Evolutionary conservation across 2,329 filamentous ascomycete species (phyloP), one percentile per base, ranked within the genome.

Genomic region (Pseudomassariella vexata): DNA sequence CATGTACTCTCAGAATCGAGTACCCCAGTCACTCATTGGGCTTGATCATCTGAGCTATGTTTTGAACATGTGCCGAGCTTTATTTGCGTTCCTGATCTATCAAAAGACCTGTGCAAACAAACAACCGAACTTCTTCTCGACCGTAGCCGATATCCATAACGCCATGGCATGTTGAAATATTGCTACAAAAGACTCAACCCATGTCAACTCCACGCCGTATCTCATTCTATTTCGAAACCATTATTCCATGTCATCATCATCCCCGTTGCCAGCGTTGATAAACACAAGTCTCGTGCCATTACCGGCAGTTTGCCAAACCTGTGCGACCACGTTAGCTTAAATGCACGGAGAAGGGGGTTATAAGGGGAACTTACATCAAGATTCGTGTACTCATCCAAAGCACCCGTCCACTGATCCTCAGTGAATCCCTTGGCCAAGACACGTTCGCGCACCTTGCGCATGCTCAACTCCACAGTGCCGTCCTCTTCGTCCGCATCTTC

Each of bases 361-460:
- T 24, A 21, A 29, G 3, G 17, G 34, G 52, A 44, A 82, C 89
- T 86, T 68, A 96, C 92, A 67, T 95, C 85, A 39, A 94, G 65
- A 44, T 76, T 68, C 3, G 85, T 81, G 61, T 98, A 96, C 66
- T 95, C 90, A 41, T 95, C 82, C 54, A 98, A 70, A 14, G 89
- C 82, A 46, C 76, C 75, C 51, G 85, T 72, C 65, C 95, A 88
- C 60, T 98, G 89, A 59, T 96, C 87, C 44, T 88, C 82, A 1
- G 90, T 98, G 60, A 95, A 98, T 3, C 92, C 92, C 73, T 95
- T 95, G 32, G 89, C 92, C 49, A 96, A 72, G 19, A 98, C 88
- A 44, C 92, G 69, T 60, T 95, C 89, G 56, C 89, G 78, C 38
- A 98, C 86, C 60, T 87, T 84, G 45, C 84, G 76, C 67, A 98